Evolutionary conservation across 2,329 filamentous ascomycete genomes (phyloP).

Genomic region (Hypoxylon sp.): DNA sequence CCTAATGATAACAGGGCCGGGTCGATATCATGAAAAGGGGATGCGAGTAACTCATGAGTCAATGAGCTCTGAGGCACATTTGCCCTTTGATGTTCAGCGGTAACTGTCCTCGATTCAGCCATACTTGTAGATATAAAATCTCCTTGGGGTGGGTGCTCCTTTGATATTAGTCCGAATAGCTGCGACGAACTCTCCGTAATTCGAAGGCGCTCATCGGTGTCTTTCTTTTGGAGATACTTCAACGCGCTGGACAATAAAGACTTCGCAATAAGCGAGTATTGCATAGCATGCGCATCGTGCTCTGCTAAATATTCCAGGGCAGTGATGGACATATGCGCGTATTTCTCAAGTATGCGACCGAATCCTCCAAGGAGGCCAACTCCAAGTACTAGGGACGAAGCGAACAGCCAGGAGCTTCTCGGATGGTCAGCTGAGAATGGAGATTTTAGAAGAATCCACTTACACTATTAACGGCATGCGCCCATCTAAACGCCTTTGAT

Average conservation of each 20-base stretch:
- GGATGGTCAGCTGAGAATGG: background rate
- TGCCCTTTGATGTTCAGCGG: slow-evolving; percentile 1
- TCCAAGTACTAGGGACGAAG: slow-evolving; percentile 66
- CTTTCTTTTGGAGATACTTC: slow-evolving; percentile 64
- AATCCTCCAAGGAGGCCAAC: slow-evolving; percentile 67
- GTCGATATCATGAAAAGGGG: slow-evolving; percentile 44
- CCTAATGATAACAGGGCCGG: slow-evolving; percentile 48
- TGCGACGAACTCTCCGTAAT: slow-evolving; percentile 67
- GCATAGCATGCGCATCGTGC: slow-evolving; percentile 64
- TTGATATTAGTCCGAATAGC: slow-evolving; percentile 65
- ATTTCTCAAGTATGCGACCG: slow-evolving; percentile 66
- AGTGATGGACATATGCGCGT: slow-evolving; percentile 63
- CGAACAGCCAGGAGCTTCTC: slow-evolving; percentile 67
- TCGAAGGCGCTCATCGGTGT: slow-evolving; percentile 62
- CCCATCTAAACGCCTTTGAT: slow-evolving; percentile 60
- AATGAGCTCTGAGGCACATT: slow-evolving; percentile 10
- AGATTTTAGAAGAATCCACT: slow-evolving; percentile 47
- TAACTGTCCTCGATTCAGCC: background rate
- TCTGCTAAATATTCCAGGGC: slow-evolving; percentile 66
- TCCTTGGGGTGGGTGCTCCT: slow-evolving; percentile 33
- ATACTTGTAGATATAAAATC: slow-evolving; percentile 1
- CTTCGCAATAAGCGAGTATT: slow-evolving; percentile 68
- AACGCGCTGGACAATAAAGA: slow-evolving; percentile 64
- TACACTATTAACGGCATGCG: slow-evolving; percentile 66
- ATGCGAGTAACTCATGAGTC: slow-evolving; percentile 20